Evolutionary conservation across 2,329 filamentous ascomycete genomes (phyloP), one percentile per base, ranked within the genome.

Genomic region (Cladosporium sp.): DNA sequence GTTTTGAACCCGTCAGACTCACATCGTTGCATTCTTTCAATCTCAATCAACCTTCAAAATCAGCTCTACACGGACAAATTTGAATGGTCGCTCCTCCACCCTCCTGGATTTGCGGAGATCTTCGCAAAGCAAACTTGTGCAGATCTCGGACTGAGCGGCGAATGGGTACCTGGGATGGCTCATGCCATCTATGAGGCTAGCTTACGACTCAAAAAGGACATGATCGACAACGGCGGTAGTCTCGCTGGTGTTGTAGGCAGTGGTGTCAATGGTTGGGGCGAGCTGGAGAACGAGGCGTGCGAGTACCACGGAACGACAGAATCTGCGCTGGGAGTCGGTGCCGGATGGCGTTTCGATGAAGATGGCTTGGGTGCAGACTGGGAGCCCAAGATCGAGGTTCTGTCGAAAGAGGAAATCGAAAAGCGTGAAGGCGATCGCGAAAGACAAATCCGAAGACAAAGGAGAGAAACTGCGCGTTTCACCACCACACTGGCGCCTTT

Each of bases 131-230:
- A 91, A 64, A 97, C 94, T 0, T 97, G 94, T 71, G 89, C 91
- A 28, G 94, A 99, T 71, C 80, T 99, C 8, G 93, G 93, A 6
- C 79, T 99, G 55, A 82, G 87, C 6, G 91, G 92, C 47, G 94
- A 99, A 76, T 99, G 94, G 92, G 86, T 96, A 4, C 89, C 92
- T 3, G 90, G 91, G 30, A 90, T 99, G 78, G 90, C 94, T 14
- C 93, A 97, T 70, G 94, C 92, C 36, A 97, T 99, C 66, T 97
- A 97, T 74, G 94, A 99, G 74, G 90, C 94, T 9, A 92, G 95
- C 0, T 75, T 97, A 63, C 88, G 90, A 49, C 78, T 97, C 34
- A 97, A 97, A 78, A 99, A 99, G 74, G 94, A 97, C 70, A 91
- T 92, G 0, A 96, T 92, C 69, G 94, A 97, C 73, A 91, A 91